A percentile compares a stretch with the other conserved stretches of the same genome.
Conservation (phyloP, 495 filamentous ascomycete genomes). For the Xylaria palmicola region DNA sequence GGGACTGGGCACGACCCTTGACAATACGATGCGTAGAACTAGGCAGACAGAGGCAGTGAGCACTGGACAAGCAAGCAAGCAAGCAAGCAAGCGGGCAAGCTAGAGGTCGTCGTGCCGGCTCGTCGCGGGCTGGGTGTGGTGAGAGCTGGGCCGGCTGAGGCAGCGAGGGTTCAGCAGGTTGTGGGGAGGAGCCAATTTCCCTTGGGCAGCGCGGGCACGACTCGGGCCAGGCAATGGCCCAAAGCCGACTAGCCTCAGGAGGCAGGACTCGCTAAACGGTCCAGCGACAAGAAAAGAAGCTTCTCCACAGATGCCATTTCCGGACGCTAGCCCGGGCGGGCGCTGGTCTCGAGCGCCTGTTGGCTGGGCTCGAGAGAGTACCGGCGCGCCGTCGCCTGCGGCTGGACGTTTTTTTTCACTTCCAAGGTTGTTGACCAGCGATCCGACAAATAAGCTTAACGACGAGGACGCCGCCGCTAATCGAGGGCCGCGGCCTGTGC, state of each 20-base stretch:
- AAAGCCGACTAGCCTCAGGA: slow-evolving; percentile 3
- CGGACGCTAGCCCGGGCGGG: slow-evolving; percentile 1
- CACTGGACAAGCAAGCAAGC: background rate
- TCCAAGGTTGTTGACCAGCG: no score
- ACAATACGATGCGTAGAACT: background rate
- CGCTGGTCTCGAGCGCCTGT: background rate
- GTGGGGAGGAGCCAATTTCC: slow-evolving; percentile 11
- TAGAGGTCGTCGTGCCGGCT: background rate
- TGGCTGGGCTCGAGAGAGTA: slow-evolving; percentile 8
- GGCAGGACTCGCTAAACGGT: background rate
- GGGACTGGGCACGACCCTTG: no score
- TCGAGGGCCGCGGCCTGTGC: no score
- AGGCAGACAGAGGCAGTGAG: background rate
- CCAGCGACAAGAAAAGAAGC: slow-evolving; percentile 8
- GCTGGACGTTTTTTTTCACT: slow-evolving; percentile 4
- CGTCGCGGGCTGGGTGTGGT: background rate
- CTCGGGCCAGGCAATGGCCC: no score
- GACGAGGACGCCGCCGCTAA: background rate
- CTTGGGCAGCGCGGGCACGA: background rate
- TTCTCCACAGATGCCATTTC: slow-evolving; percentile 15
- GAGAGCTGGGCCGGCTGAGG: no score
- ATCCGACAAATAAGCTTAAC: slow-evolving; percentile 15
- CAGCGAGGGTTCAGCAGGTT: background rate
- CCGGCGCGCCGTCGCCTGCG: slow-evolving; percentile 5
- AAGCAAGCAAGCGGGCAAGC: background rate